Percentiles rank a stretch among this genome's conserved stretches.
Conservation (phyloP, 2,329 filamentous ascomycete genomes). For the Paracoccidioides lutzii region DNA sequence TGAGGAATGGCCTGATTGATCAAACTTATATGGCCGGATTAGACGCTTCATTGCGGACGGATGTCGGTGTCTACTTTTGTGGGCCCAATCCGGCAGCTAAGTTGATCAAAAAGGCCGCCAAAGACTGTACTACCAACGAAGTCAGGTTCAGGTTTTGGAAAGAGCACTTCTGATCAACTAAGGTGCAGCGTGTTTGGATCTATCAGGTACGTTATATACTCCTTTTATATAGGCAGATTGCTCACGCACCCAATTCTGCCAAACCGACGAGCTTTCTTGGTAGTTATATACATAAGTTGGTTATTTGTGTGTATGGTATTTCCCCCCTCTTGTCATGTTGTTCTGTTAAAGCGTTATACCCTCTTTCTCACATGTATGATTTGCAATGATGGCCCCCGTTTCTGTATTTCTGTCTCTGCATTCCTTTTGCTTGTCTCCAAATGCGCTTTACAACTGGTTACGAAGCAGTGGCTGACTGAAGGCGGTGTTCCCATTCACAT, state of each 20-base stretch:
- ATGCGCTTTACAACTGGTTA: background rate
- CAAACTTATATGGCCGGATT: slow-evolving; percentile 74
- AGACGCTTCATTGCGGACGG: slow-evolving; percentile 62
- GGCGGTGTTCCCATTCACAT: background rate
- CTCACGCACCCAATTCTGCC: background rate
- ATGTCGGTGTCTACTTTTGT: slow-evolving; percentile 96
- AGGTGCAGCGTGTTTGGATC: background rate
- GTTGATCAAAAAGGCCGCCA: slow-evolving; percentile 72
- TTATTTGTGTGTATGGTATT: no score
- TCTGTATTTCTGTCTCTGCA: slow-evolving; percentile 5
- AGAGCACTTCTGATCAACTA: slow-evolving; percentile 53
- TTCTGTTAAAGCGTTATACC: background rate
- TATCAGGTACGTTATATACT: background rate
- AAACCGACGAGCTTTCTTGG: background rate
- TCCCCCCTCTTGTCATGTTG: background rate
- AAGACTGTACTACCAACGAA: slow-evolving; percentile 57
- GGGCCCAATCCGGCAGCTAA: slow-evolving; percentile 70
- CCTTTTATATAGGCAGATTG: background rate
- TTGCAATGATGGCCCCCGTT: background rate
- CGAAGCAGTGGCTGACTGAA: background rate
- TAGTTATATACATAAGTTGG: no score
- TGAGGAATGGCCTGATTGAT: slow-evolving; percentile 79
- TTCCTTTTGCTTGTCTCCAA: slow-evolving; percentile 1
- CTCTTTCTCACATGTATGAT: background rate
- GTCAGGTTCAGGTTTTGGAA: slow-evolving; percentile 98